These are phyloP conservation scores for Trichophaea hybrida DNA, from an alignment of 2,329 filamentous ascomycete genomes.

Conservation along the genomic window DNA sequence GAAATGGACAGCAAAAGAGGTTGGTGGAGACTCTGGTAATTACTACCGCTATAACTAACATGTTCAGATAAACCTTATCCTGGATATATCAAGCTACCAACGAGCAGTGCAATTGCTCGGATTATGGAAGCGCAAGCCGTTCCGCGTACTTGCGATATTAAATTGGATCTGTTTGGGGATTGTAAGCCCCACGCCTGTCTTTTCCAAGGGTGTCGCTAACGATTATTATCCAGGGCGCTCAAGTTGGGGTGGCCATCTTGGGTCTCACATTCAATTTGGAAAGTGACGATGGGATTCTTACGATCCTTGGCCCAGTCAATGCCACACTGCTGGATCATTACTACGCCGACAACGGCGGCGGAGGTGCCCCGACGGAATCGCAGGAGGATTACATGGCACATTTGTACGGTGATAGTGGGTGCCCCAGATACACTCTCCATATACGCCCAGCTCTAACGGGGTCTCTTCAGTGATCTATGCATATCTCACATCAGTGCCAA, in stretches of 20 bases:
- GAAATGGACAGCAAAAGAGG: constrained; percentile 13
- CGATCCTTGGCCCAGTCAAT: background rate
- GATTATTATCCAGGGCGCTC: constrained; percentile 10
- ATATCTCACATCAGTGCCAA: background rate
- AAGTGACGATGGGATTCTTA: constrained; percentile 1
- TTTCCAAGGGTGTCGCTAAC: background rate
- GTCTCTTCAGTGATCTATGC: background rate
- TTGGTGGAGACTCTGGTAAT: background rate
- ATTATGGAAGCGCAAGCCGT: constrained; percentile 5
- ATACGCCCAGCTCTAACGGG: background rate
- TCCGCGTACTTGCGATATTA: constrained; percentile 6
- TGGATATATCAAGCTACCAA: constrained; percentile 16
- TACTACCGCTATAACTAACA: background rate
- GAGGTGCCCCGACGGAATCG: background rate
- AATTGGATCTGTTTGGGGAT: constrained; percentile 18
- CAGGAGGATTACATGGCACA: constrained; percentile 1
- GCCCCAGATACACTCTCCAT: background rate
- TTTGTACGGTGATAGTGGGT: background rate
- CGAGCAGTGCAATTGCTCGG: constrained; percentile 11
- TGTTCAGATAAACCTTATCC: constrained; percentile 16
- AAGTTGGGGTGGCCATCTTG: constrained; percentile 18
- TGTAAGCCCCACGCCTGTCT: constrained; percentile 1
- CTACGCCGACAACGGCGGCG: background rate
- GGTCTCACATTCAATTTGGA: constrained; percentile 20
- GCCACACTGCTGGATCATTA: background rate